Evolutionary conservation across 768 basidiomycete species (phyloP).

Genomic region (Leccinum sublutescens): DNA sequence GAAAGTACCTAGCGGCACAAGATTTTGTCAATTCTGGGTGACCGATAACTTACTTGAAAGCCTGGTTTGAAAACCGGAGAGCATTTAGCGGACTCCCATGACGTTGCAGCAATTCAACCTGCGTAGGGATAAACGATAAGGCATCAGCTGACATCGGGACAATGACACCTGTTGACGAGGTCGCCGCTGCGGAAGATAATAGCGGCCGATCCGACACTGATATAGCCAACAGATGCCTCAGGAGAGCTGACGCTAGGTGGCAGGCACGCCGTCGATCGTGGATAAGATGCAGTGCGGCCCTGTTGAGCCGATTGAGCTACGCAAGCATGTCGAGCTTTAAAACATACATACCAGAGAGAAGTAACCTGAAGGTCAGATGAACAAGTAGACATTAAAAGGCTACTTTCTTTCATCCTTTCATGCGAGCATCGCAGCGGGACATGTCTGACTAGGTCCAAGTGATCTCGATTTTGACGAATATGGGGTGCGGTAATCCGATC

Average conservation of each 20-base stretch:
- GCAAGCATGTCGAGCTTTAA: neutral
- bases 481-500: neutral
- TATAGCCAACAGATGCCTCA: neutral
- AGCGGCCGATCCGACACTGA: slow-evolving; percentile 1
- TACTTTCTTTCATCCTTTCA: neutral
- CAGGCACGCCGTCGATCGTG: slow-evolving; percentile 6
- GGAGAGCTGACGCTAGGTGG: neutral
- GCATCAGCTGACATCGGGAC: slow-evolving; percentile 5
- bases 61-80: slow-evolving; percentile 23
- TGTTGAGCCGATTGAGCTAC: neutral
- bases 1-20: neutral
- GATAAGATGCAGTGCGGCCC: neutral
- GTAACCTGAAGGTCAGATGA: neutral
- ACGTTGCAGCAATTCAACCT: neutral
- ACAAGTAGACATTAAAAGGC: neutral
- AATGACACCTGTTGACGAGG: neutral
- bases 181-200: slow-evolving; percentile 1
- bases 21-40: neutral
- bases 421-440: neutral
- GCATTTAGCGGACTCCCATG: slow-evolving; percentile 7
- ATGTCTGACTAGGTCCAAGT: neutral
- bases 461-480: slow-evolving; percentile 6
- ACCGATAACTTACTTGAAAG: slow-evolving; percentile 15
- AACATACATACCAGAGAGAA: neutral
- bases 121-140: neutral